A percentile compares a stretch with the other conserved stretches of the same genome.
Conservation (phyloP, 768 basidiomycete species). For the Cystofilobasidium capitatum region DNA sequence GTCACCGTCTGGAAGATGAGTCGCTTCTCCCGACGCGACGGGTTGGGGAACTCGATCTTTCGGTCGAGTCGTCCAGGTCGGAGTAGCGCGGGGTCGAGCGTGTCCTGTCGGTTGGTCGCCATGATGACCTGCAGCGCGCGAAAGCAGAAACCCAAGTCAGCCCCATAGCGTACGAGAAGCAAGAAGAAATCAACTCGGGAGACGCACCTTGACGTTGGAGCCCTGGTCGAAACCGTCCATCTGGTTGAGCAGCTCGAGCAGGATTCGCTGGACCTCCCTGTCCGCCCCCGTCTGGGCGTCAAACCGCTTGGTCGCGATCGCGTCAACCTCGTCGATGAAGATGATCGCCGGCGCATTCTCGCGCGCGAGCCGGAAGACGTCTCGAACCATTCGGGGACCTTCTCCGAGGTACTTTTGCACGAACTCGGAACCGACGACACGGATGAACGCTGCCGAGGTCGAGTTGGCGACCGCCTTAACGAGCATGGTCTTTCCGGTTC, state of each 20-base stretch:
- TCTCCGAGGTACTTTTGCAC: constrained; percentile 99
- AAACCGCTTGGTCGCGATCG: constrained; percentile 98
- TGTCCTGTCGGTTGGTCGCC: constrained; percentile 98
- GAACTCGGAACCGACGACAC: constrained; percentile 95
- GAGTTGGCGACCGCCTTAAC: constrained; percentile 99
- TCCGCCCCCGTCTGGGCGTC: constrained; percentile 99
- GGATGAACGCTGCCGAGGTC: constrained; percentile 93
- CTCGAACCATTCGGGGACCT: constrained; percentile 98
- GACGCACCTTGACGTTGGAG: constrained; percentile 84
- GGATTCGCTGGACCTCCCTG: constrained; percentile 94
- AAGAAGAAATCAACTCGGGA: no score
- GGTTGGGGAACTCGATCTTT: constrained; percentile 97
- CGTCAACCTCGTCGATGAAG: constrained; percentile 90
- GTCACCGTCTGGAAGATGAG: constrained; percentile 98
- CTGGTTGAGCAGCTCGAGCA: constrained; percentile 92
- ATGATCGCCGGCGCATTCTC: constrained; percentile 97
- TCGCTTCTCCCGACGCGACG: constrained; percentile 86
- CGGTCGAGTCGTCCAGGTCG: constrained; percentile 95
- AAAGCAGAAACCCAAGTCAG: no score
- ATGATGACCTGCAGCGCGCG: constrained; percentile 87
- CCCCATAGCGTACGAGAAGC: not conserved
- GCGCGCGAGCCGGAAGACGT: constrained; percentile 93
- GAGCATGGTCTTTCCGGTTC: constrained; percentile 97
- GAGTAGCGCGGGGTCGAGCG: constrained; percentile 90
- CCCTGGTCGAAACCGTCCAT: constrained; percentile 99